phyloP scores from a whole-genome alignment of 2,329 filamentous ascomycete genomes.

The Colletotrichum gloeosporioides region DNA sequence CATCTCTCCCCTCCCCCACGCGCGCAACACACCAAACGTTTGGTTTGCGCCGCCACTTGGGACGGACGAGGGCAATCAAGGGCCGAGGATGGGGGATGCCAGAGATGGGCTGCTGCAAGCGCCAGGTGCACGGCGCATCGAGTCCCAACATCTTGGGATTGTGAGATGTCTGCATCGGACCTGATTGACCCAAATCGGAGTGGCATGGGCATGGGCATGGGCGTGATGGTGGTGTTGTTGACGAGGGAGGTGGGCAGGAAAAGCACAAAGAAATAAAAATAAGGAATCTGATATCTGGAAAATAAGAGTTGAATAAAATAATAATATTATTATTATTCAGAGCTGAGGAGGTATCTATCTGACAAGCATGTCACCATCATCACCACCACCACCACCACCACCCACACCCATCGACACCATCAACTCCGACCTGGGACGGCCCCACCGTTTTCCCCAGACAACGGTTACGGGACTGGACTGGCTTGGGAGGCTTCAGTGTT shows the following conservation, averaged over 20 bases:
- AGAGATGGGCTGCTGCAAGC: slow-evolving; percentile 1
- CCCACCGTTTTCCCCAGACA: slow-evolving; percentile 15
- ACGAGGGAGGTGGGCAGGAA: not conserved
- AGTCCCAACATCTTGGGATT: not conserved
- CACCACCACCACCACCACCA: not conserved
- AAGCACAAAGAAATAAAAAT: not conserved
- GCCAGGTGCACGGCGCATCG: not conserved
- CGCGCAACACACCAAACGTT: not conserved
- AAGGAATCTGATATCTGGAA: not conserved
- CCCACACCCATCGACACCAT: not conserved
- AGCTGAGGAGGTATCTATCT: not conserved
- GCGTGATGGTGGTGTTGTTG: not conserved
- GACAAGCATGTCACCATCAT: not conserved
- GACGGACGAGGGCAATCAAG: not conserved
- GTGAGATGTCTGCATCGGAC: not conserved
- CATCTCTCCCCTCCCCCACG: not conserved
- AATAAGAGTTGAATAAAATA: not conserved
- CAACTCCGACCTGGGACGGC: not conserved
- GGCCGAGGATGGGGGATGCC: not conserved
- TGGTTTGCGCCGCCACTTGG: not conserved
- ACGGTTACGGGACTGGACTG: not conserved
- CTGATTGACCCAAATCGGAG: slow-evolving; percentile 1
- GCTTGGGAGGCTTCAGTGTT: not conserved
- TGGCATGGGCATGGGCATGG: not conserved
- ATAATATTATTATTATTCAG: not conserved